Percentiles rank a stretch among this genome's conserved stretches.
phyloP scores from a whole-genome alignment of 1,284 basidiomycete species.

The Volvariella volvacea region DNA sequence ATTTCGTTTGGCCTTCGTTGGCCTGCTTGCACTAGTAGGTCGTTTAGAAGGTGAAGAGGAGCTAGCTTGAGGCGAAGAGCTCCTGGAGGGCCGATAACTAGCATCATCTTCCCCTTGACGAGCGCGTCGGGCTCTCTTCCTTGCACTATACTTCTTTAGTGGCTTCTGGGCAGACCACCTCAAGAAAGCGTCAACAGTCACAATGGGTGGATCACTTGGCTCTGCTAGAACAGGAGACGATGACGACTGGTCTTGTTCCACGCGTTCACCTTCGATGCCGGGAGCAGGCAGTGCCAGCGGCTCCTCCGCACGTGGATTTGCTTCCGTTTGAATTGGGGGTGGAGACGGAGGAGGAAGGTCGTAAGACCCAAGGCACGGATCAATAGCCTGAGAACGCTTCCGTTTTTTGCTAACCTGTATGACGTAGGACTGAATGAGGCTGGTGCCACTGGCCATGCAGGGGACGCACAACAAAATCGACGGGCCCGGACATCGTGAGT shows the following conservation, averaged over 20 bases:
- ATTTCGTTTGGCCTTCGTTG: neutral
- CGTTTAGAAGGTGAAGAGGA: neutral
- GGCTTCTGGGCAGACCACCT: neutral
- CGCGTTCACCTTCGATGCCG: neutral
- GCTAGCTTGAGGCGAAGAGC: neutral
- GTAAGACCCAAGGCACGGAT: constrained; percentile 5
- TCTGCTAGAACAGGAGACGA: neutral
- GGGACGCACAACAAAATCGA: neutral
- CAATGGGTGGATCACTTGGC: neutral
- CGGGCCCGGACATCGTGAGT: no score
- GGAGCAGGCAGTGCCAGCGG: neutral
- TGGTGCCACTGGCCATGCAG: neutral
- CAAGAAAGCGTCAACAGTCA: constrained; percentile 5
- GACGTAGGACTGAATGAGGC: neutral
- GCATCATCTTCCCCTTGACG: neutral
- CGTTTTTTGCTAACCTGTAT: neutral
- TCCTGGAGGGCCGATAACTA: neutral
- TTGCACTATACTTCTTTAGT: neutral
- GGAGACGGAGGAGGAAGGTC: neutral
- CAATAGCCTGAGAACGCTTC: constrained; percentile 1
- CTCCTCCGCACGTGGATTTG: no score
- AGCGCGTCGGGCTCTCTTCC: neutral
- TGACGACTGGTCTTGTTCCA: neutral
- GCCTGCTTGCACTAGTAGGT: neutral
- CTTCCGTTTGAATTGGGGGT: neutral